Base-by-base conservation (phyloP, 495 filamentous ascomycete species). In the Staphylotrichum longicolle region DNA sequence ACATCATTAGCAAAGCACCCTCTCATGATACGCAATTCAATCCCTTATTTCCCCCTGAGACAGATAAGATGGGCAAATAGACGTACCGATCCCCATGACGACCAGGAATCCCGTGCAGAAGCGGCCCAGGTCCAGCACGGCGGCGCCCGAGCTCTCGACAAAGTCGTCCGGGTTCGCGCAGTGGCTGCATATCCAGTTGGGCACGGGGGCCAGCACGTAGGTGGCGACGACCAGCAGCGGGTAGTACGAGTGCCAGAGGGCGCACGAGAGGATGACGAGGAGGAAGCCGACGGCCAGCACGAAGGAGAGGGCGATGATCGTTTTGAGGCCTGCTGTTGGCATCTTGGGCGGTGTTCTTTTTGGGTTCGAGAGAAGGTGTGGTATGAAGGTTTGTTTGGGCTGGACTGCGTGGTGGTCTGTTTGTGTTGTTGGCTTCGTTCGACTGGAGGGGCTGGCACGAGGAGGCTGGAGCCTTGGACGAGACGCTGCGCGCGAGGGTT, bases 271-370 rank as follows among this genome's bases (percentile, higher is more conserved):
- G 77, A 98, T 98, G 48, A 98, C 93, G 63, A 98, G 92, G 70
- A 98, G 91, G 83, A 98, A 98, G 69, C 94, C 94, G 72, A 98
- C 94, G 62, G 95, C 95, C 58, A 98, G 91, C 70, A 98, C 95
- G 78, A 98, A 98, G 67, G 94, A 97, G 68, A 98, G 91, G 55
- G 88, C 90, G 77, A 98, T 98, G 79, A 98, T 98, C 68, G 95
- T 98, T 77, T 96, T 96, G 64, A 98, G 86, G 72, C 94, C 93
- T 67, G 91, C 89, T 68, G 87, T 63, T 61, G 78, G 87, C 91
- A 96, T 96, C 72, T 72, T 85, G 80, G 80, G 52, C 14, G 57
- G 59, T 48, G 1, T 10, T 33, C 3, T 53, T 14, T 41, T 11
- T 14, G 39, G 35, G 47, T n/a, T 61, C 42, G 32, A 39, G 57